Evolutionary conservation across 441 rosid species (phyloP).

Genomic region (Eutrema salsugineum): DNA sequence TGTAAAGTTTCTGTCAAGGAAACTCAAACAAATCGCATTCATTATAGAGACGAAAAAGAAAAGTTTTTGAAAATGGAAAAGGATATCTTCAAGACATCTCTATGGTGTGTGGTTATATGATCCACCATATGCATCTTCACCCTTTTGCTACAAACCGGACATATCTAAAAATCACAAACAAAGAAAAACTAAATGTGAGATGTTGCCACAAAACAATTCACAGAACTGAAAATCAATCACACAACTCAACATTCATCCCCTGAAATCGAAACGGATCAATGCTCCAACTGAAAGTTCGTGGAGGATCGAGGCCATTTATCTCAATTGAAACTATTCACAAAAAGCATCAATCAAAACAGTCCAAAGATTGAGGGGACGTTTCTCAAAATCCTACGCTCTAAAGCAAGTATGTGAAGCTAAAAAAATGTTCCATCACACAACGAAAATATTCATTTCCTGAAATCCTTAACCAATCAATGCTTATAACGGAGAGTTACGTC

Average conservation of each 20-base stretch:
- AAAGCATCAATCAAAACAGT: background rate
- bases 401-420: background rate
- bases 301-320: background rate
- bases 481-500: background rate
- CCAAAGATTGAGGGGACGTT: background rate
- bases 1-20: constrained; percentile 28
- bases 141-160: constrained; percentile 30
- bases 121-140: constrained; percentile 37
- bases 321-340: background rate
- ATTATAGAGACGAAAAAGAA: background rate
- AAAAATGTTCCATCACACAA: background rate
- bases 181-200: background rate
- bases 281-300: background rate
- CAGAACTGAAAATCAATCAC: background rate
- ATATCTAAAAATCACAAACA: constrained; percentile 15
- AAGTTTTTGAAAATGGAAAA: background rate
- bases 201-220: background rate
- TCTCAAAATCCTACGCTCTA: background rate
- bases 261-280: background rate
- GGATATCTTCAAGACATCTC: constrained; percentile 35
- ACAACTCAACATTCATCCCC: background rate
- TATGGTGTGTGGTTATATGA: constrained; percentile 32
- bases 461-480: background rate
- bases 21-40: background rate
- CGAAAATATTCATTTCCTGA: background rate